Percentiles rank a stretch among this genome's conserved stretches.
These are phyloP conservation scores for Apiotrichum sp. DNA, from an alignment of 1,284 basidiomycete species.

Conservation along the genomic window DNA sequence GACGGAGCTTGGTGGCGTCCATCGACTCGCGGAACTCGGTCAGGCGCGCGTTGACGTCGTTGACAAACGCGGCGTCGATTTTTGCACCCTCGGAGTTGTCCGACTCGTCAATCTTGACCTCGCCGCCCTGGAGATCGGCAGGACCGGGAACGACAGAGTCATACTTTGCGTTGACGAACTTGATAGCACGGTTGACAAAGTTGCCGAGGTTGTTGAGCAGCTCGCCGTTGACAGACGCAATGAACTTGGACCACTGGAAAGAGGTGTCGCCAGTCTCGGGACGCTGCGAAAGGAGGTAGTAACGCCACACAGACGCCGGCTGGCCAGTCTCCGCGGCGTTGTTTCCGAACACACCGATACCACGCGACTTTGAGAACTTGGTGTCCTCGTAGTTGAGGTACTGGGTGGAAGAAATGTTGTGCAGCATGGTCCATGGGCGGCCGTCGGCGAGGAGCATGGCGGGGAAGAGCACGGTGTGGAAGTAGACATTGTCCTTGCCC, in stretches of 20 bases:
- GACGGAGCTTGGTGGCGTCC: slow-evolving; percentile 85
- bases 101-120: slow-evolving; percentile 48
- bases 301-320: slow-evolving; percentile 91
- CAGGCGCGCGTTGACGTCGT: slow-evolving; percentile 68
- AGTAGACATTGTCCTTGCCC: slow-evolving; percentile 81
- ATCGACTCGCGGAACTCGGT: slow-evolving; percentile 78
- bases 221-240: slow-evolving; percentile 88
- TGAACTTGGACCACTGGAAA: slow-evolving; percentile 96
- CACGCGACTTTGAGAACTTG: slow-evolving; percentile 96
- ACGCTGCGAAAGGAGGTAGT: slow-evolving; percentile 87
- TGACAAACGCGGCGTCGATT: slow-evolving; percentile 69
- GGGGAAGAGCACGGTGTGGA: slow-evolving; percentile 96
- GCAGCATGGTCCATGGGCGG: slow-evolving; percentile 85
- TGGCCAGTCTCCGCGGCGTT: slow-evolving; percentile 89
- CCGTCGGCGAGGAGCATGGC: slow-evolving; percentile 84
- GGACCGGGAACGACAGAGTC: slow-evolving; percentile 72
- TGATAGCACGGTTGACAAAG: slow-evolving; percentile 91
- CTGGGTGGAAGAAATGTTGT: slow-evolving; percentile 94
- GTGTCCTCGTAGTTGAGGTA: slow-evolving; percentile 98
- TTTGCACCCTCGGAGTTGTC: slow-evolving; percentile 49
- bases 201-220: slow-evolving; percentile 97
- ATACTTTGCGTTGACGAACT: slow-evolving; percentile 87
- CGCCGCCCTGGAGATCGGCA: slow-evolving; percentile 57
- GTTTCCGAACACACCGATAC: slow-evolving; percentile 77
- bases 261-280: slow-evolving; percentile 92